Percentiles rank a stretch among this genome's conserved stretches.
These are phyloP conservation scores for Cytospora mali DNA, from an alignment of 2,329 filamentous ascomycete species.

Conservation along the genomic window DNA sequence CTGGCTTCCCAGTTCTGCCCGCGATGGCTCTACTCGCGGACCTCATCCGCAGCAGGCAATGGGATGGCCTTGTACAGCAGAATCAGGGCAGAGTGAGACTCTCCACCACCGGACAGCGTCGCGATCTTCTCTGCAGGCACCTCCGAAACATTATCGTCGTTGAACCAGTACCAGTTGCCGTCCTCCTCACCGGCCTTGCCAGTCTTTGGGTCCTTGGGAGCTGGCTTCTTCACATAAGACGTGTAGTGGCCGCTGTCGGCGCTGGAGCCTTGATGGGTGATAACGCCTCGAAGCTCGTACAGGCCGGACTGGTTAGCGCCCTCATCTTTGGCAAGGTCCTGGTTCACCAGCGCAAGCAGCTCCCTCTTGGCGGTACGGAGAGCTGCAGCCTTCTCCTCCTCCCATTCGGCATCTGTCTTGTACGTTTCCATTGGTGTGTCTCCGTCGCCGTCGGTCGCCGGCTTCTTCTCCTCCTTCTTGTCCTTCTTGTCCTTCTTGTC, in stretches of 20 bases:
- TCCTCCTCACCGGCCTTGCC: conserved; percentile 81
- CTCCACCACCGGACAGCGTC: conserved; percentile 83
- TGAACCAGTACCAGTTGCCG: conserved; percentile 99
- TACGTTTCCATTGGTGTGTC: conserved; percentile 78
- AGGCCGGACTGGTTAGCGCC: conserved; percentile 91
- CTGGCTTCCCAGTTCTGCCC: neutral
- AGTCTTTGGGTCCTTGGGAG: conserved; percentile 69
- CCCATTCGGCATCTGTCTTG: conserved; percentile 93
- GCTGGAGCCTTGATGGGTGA: conserved; percentile 95
- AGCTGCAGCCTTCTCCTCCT: conserved; percentile 77
- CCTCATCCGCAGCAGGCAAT: conserved; percentile 60
- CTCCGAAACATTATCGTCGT: conserved; percentile 95
- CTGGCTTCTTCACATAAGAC: conserved; percentile 92
- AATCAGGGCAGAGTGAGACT: conserved; percentile 81
- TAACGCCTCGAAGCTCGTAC: conserved; percentile 90
- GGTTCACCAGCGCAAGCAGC: conserved; percentile 75
- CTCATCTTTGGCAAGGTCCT: conserved; percentile 73
- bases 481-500: conserved; percentile 48
- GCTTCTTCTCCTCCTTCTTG: conserved; percentile 43
- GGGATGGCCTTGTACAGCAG: conserved; percentile 76
- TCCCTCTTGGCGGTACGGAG: conserved; percentile 86
- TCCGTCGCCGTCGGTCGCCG: conserved; percentile 54
- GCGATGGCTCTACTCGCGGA: conserved; percentile 33
- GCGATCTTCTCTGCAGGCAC: conserved; percentile 91
- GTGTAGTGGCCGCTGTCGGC: conserved; percentile 99